phyloP scores from a whole-genome alignment of 202 grass and related monocot species.

The Panicum virgatum region DNA sequence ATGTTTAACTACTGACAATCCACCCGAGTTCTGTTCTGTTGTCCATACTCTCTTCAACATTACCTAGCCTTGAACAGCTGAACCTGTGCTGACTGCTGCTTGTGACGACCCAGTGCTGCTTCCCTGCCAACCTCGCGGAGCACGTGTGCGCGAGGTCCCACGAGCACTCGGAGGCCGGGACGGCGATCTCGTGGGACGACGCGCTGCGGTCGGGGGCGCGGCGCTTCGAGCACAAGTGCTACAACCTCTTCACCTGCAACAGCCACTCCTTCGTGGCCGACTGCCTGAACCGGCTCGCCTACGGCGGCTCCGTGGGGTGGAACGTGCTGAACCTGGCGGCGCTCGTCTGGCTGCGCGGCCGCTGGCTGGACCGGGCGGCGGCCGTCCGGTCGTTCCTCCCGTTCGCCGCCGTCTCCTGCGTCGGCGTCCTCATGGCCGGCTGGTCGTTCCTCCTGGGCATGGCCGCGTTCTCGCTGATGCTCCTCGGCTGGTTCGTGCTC shows the following conservation, averaged over 20 bases:
- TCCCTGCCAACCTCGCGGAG: constrained; percentile 10
- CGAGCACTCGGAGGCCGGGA: constrained; percentile 54
- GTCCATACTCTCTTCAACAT: background rate
- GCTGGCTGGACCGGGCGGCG: constrained; percentile 53
- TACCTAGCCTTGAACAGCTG: background rate
- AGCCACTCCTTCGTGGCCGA: constrained; percentile 62
- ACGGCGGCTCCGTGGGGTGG: constrained; percentile 47
- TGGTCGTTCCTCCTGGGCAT: constrained; percentile 59
- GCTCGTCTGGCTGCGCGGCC: constrained; percentile 55
- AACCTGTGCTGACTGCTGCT: background rate
- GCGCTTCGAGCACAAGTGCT: constrained; percentile 66
- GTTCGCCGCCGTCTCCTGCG: constrained; percentile 43
- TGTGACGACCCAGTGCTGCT: constrained; percentile 2
- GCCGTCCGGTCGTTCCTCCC: constrained; percentile 48
- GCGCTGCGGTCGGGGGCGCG: constrained; percentile 42
- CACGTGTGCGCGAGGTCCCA: constrained; percentile 47
- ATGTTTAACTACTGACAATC: background rate
- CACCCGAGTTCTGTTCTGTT: background rate
- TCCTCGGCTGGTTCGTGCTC: constrained; percentile 62
- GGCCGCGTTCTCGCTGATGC: constrained; percentile 54
- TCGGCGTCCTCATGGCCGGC: constrained; percentile 57
- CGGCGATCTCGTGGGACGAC: constrained; percentile 67
- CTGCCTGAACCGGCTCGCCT: constrained; percentile 63
- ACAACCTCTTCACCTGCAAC: constrained; percentile 82
- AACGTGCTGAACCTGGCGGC: constrained; percentile 55